A percentile compares a stretch with the other conserved stretches of the same genome.
phyloP scores from a whole-genome alignment of 139 green algal species.

The Diplosphaera chodatii region DNA sequence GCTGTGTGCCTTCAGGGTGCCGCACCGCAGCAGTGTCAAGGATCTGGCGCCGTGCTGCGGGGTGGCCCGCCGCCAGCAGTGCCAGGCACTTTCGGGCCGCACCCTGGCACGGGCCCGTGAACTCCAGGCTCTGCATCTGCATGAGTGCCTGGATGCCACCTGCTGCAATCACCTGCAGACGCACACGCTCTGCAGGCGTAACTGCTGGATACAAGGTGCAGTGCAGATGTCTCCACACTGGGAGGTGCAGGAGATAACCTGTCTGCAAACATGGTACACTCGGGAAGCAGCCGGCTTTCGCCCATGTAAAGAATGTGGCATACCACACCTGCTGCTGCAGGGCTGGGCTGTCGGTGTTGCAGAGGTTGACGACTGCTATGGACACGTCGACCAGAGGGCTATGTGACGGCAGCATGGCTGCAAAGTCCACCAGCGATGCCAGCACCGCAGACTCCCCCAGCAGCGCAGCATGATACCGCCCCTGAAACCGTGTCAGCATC shows the following conservation, averaged over 20 bases:
- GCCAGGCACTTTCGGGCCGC: not conserved
- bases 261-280: too few species aligned
- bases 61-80: not conserved
- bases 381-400: not conserved
- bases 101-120: not conserved
- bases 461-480: not conserved
- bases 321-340: not conserved
- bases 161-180: not conserved
- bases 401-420: not conserved
- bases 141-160: not conserved
- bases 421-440: not conserved
- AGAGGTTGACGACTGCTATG: not conserved
- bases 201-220: too few species aligned
- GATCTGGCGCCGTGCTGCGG: not conserved
- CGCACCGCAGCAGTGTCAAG: not conserved
- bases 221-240: too few species aligned
- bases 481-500: not conserved
- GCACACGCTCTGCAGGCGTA: too few species aligned
- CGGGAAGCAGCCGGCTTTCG: too few species aligned
- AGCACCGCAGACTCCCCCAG: not conserved
- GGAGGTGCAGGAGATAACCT: too few species aligned
- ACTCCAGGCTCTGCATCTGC: constrained; percentile 1
- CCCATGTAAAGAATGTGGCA: too few species aligned
- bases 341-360: not conserved
- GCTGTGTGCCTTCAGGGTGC: not conserved